Evolutionary conservation across 257 asterid species (phyloP).

Genomic region (Nicotiana sylvestris): DNA sequence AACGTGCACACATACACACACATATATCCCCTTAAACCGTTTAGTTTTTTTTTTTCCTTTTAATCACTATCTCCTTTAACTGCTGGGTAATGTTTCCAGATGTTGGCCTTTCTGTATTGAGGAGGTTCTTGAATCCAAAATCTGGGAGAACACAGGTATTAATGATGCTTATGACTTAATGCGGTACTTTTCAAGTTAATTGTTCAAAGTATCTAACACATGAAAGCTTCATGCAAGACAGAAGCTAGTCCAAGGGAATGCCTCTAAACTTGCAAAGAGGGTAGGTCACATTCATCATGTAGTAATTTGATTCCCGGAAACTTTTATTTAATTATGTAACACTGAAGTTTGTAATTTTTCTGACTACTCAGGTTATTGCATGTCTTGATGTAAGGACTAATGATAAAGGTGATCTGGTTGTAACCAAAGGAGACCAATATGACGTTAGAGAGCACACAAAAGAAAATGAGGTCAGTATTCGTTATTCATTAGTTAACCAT

Average conservation of each 20-base stretch:
- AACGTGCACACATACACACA: not conserved
- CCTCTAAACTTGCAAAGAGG: conserved; percentile 89
- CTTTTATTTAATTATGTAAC: not conserved
- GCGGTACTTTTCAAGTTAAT: conserved; percentile 12
- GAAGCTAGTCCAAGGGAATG: conserved; percentile 66
- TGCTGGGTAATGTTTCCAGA: conserved; percentile 39
- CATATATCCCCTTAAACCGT: not conserved
- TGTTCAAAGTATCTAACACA: conserved; percentile 32
- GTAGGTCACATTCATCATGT: conserved; percentile 38
- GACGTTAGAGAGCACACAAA: conserved; percentile 77
- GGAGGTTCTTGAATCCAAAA: conserved; percentile 70
- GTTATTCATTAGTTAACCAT: not conserved
- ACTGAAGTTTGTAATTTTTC: conserved; percentile 12
- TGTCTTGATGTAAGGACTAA: conserved; percentile 97
- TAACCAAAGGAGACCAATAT: conserved; percentile 97
- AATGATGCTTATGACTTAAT: conserved; percentile 10
- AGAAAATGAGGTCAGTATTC: conserved; percentile 66
- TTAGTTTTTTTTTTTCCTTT: not conserved
- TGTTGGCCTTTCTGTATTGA: conserved; percentile 82
- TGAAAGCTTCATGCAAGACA: conserved; percentile 55
- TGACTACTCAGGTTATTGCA: conserved; percentile 77
- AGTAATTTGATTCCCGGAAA: not conserved
- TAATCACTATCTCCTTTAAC: not conserved
- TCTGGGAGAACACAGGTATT: conserved; percentile 57
- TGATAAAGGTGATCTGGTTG: conserved; percentile 89